These are phyloP conservation scores for Orbilia ellipsospora DNA, from an alignment of 2,329 filamentous ascomycete genomes.

Conservation along the genomic window DNA sequence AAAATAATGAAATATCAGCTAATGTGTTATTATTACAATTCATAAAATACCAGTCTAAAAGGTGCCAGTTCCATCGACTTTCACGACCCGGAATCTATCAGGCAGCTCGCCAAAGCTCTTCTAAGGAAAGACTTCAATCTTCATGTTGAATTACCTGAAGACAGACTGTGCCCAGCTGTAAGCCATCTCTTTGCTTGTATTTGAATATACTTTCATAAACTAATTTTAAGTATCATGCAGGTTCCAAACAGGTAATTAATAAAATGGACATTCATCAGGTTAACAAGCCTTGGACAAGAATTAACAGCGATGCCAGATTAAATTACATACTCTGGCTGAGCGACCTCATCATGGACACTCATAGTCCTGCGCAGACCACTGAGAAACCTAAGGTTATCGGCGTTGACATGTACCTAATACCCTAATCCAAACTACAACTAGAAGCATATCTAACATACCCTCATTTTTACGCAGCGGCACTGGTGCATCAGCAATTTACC, in stretches of 20 bases:
- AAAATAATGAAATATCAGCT: too few species aligned
- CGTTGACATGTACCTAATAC: slow-evolving; percentile 73
- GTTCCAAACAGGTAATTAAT: slow-evolving; percentile 57
- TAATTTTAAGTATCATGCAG: neutral
- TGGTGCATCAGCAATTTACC: slow-evolving; percentile 91
- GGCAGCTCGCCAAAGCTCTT: slow-evolving; percentile 80
- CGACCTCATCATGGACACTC: slow-evolving; percentile 68
- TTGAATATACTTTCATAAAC: neutral
- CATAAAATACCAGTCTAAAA: slow-evolving; percentile 64
- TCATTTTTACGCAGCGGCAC: slow-evolving; percentile 70
- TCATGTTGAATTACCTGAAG: slow-evolving; percentile 74
- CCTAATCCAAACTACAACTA: neutral
- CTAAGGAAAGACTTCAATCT: slow-evolving; percentile 80
- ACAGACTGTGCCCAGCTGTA: slow-evolving; percentile 88
- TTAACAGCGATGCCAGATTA: slow-evolving; percentile 68
- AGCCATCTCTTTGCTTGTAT: slow-evolving; percentile 56
- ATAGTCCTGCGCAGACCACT: slow-evolving; percentile 72
- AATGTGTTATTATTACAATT: too few species aligned
- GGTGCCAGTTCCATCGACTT: slow-evolving; percentile 78
- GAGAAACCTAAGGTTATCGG: slow-evolving; percentile 71
- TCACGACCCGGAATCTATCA: slow-evolving; percentile 77
- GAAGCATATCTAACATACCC: neutral
- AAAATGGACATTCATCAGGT: too few species aligned
- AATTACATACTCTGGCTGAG: slow-evolving; percentile 94
- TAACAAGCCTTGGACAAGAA: too few species aligned